Evolutionary conservation across 2,329 filamentous ascomycete species (phyloP), one percentile per base, ranked within the genome.

Genomic region (Fusarium protoensiforme): DNA sequence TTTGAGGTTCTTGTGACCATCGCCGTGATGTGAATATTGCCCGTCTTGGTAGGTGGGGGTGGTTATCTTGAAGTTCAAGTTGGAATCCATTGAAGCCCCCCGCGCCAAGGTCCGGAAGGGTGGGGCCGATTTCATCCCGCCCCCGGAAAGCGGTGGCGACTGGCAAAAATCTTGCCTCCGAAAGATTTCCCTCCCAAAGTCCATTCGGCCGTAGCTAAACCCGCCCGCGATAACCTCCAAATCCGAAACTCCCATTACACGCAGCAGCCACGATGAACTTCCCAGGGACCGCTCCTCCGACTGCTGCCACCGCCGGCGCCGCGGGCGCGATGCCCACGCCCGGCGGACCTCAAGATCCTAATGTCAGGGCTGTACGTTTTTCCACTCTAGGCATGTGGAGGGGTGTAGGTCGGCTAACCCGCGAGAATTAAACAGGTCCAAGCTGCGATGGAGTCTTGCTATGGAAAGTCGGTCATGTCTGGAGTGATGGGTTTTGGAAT

Each of bases 401-500:
- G 59, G 61, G 61, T 59, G 56, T 33, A 59, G 22, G 16, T 53
- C 46, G 18, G 46, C 59, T 66, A 65, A 70, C 46, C 43, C 6
- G 27, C n/a, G 61, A 48, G 66, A 43, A 68, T n/a, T 53, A 24
- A 24, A 33, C 36, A 96, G 93, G 92, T 98, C 86, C 91, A 94
- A 87, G 84, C 87, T 27, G 90, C 91, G 48, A 98, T 98, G 94
- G 95, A 98, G 83, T 97, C 94, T 36, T 99, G 96, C 81, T 91
- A 92, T 27, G 92, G 92, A 66, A 99, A 99, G 84, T 93, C 94
- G 20, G 92, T 91, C 76, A 93, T 99, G 84, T 93, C 95, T 0
- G 96, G 96, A 65, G 94, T 93, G 27, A 97, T 97, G 90, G 96
- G 96, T 18, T 98, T 98, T 79, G 96, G 92, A 39, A 92, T 99